A percentile compares a stretch with the other conserved stretches of the same genome.
These are phyloP conservation scores for Salix caprea DNA, from an alignment of 345 rosid species.

Conservation along the genomic window DNA sequence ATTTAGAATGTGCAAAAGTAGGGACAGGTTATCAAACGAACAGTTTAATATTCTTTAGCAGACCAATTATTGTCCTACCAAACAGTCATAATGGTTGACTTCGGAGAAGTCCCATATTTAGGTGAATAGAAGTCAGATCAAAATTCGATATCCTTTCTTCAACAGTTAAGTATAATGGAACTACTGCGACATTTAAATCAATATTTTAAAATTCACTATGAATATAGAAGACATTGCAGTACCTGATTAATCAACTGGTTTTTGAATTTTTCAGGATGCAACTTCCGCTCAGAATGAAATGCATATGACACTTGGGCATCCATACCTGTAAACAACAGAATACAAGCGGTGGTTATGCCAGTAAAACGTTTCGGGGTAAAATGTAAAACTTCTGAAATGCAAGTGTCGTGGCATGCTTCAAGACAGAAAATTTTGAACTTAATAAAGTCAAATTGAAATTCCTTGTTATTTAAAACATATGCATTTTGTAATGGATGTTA, in stretches of 20 bases:
- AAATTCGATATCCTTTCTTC: too few species aligned
- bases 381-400: not conserved
- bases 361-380: not conserved
- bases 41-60: not conserved
- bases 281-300: slow-evolving; percentile 27
- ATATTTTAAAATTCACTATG: too few species aligned
- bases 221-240: not conserved
- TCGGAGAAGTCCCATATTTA: not conserved
- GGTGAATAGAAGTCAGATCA: too few species aligned
- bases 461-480: too few species aligned
- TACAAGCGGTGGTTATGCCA: not conserved
- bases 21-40: not conserved
- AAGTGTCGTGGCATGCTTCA: not conserved
- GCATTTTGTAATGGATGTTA: not conserved
- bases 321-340: slow-evolving; percentile 56
- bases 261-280: slow-evolving; percentile 63
- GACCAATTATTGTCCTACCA: not conserved
- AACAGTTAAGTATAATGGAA: too few species aligned
- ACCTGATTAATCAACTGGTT: slow-evolving; percentile 91
- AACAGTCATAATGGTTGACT: not conserved
- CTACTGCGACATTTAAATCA: too few species aligned
- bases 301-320: slow-evolving; percentile 71
- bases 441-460: not conserved
- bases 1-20: not conserved
- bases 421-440: not conserved